Percentiles rank a stretch among this genome's conserved stretches.
Conservation (phyloP, 2,329 filamentous ascomycete genomes). For the Domatiomyces globalis region DNA sequence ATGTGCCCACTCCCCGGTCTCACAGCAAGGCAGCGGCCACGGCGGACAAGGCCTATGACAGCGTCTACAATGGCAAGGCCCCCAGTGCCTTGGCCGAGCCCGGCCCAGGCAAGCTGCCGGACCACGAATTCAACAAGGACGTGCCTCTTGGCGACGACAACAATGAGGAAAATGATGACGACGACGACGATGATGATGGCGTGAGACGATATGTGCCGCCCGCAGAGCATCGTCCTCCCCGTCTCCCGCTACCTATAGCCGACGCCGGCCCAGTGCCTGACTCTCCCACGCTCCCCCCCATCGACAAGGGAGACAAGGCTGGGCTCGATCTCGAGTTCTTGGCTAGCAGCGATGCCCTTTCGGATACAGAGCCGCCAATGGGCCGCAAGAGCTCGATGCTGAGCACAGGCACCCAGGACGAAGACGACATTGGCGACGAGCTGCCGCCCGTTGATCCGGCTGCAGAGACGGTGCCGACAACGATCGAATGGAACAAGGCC, state of each 20-base stretch:
- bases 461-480: conserved; percentile 66
- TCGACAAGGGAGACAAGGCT: conserved; percentile 44
- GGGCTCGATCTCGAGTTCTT: conserved; percentile 36
- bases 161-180: conserved; percentile 13
- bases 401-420: conserved; percentile 51
- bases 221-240: conserved; percentile 46
- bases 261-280: conserved; percentile 81
- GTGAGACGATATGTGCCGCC: conserved; percentile 13
- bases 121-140: neutral
- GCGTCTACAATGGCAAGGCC: neutral
- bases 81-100: neutral
- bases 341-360: conserved; percentile 22
- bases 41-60: neutral
- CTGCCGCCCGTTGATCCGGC: conserved; percentile 54
- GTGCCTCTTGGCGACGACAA: conserved; percentile 4
- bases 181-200: conserved; percentile 10
- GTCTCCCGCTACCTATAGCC: conserved; percentile 82
- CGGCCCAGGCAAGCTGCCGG: no score
- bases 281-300: conserved; percentile 69
- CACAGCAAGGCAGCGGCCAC: neutral
- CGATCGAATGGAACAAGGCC: conserved; percentile 68
- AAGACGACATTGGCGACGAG: conserved; percentile 61
- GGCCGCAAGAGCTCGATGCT: conserved; percentile 42
- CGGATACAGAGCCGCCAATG: conserved; percentile 37
- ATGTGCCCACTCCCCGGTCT: neutral